Evolutionary conservation across 768 basidiomycete species (phyloP).

Genomic region (Kwoniella newhampshirensis): DNA sequence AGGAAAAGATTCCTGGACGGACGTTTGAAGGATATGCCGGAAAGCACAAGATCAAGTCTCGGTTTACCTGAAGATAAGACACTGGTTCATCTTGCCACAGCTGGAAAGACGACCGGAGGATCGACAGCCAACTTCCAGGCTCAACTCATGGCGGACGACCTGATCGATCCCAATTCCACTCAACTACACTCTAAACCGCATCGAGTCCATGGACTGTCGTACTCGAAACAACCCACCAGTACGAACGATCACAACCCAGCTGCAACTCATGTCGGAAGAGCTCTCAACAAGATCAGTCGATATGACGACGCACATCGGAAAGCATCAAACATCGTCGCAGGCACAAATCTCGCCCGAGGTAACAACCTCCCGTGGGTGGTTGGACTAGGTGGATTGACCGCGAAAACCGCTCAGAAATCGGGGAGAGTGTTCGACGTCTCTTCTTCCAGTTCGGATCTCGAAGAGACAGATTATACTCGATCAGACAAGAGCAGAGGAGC

Average conservation of each 20-base stretch:
- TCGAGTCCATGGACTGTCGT: constrained; percentile 14
- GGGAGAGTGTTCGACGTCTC: background rate
- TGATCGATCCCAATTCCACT: background rate
- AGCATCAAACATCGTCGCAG: background rate
- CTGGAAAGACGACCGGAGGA: constrained; percentile 2
- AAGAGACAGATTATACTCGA: constrained; percentile 20
- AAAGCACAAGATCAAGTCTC: background rate
- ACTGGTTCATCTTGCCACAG: constrained; percentile 10
- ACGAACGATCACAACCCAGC: constrained; percentile 5
- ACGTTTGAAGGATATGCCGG: background rate
- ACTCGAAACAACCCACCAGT: constrained; percentile 8
- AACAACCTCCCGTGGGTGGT: constrained; percentile 13
- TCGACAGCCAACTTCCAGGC: constrained; percentile 19
- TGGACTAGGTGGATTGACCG: constrained; percentile 18
- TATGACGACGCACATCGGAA: background rate
- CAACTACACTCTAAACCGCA: constrained; percentile 20
- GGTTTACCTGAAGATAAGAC: constrained; percentile 13
- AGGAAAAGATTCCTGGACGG: constrained; percentile 10
- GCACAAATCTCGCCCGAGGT: background rate
- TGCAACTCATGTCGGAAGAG: constrained; percentile 10
- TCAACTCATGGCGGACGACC: constrained; percentile 5
- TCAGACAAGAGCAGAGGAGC: constrained; percentile 2
- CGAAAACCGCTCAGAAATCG: background rate
- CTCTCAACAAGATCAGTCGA: constrained; percentile 15
- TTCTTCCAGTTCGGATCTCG: background rate